phyloP scores from a whole-genome alignment of 257 asterid species.

The Solanum dulcamara region DNA sequence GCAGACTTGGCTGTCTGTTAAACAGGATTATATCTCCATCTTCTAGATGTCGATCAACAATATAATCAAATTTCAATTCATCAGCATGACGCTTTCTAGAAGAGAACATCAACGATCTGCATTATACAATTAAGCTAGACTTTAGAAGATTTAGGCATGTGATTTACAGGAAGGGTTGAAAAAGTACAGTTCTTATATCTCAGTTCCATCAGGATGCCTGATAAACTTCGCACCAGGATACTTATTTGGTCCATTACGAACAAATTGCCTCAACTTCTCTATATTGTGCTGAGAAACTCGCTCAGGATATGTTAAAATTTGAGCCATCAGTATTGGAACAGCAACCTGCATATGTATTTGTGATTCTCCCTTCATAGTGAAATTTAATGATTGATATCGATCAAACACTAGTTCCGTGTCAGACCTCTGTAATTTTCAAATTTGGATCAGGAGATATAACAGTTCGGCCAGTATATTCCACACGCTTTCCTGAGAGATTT shows the following conservation, averaged over 20 bases:
- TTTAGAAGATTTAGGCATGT: neutral
- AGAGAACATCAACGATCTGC: conserved; percentile 45
- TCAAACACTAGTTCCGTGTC: conserved; percentile 2
- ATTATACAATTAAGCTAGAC: neutral
- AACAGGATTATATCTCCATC: conserved; percentile 83
- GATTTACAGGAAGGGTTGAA: neutral
- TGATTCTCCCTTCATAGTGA: neutral
- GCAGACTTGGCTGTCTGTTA: conserved; percentile 95
- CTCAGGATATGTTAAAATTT: conserved; percentile 78
- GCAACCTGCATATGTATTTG: conserved; percentile 50
- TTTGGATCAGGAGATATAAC: conserved; percentile 98
- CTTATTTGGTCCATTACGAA: conserved; percentile 84
- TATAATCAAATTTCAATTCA: conserved; percentile 65
- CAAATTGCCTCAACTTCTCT: conserved; percentile 85
- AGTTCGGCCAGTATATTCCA: conserved; percentile 89
- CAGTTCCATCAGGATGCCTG: conserved; percentile 60
- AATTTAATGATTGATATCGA: neutral
- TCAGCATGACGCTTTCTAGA: conserved; percentile 67
- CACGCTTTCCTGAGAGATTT: conserved; percentile 94
- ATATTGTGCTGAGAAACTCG: conserved; percentile 87
- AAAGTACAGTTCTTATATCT: conserved; percentile 40
- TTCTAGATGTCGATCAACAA: conserved; percentile 82
- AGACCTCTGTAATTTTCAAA: conserved; percentile 77
- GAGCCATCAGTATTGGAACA: conserved; percentile 80
- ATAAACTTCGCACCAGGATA: conserved; percentile 91